Evolutionary conservation across 2,329 filamentous ascomycete genomes (phyloP).

Genomic region (Acarospora socialis): DNA sequence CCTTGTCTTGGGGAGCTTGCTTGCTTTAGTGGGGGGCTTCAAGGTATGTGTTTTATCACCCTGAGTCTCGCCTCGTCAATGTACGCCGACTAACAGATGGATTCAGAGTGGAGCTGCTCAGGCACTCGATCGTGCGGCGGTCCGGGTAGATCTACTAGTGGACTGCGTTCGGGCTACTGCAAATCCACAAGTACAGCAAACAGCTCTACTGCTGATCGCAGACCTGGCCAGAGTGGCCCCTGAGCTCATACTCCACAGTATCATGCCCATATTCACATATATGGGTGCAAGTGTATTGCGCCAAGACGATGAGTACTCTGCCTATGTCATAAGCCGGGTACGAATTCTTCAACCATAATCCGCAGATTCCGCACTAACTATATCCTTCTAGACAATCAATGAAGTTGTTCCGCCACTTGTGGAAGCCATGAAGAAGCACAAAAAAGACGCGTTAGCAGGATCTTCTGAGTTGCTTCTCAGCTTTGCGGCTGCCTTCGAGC

Average conservation of each 20-base stretch:
- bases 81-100: slow-evolving; percentile 5
- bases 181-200: slow-evolving; percentile 87
- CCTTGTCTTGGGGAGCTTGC: slow-evolving; percentile 64
- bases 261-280: slow-evolving; percentile 99
- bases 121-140: slow-evolving; percentile 61
- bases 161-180: slow-evolving; percentile 86
- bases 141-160: slow-evolving; percentile 80
- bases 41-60: slow-evolving; percentile 28
- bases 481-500: slow-evolving; percentile 91
- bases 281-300: slow-evolving; percentile 85
- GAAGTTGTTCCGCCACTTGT: slow-evolving; percentile 88
- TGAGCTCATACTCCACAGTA: slow-evolving; percentile 82
- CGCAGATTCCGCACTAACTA: not conserved
- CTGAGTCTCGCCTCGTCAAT: slow-evolving; percentile 8
- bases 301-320: slow-evolving; percentile 92
- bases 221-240: slow-evolving; percentile 76
- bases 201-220: slow-evolving; percentile 75
- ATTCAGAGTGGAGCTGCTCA: slow-evolving; percentile 19
- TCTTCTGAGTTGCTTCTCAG: slow-evolving; percentile 84
- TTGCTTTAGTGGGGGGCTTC: slow-evolving; percentile 69
- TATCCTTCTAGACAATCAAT: slow-evolving; percentile 54
- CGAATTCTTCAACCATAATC: no score
- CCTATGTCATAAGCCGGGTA: slow-evolving; percentile 73
- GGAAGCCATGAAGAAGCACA: slow-evolving; percentile 62
- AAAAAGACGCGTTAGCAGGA: slow-evolving; percentile 64